Base-by-base conservation (phyloP, 352 stramenopile genomes). In the Pythium phragmitis region DNA sequence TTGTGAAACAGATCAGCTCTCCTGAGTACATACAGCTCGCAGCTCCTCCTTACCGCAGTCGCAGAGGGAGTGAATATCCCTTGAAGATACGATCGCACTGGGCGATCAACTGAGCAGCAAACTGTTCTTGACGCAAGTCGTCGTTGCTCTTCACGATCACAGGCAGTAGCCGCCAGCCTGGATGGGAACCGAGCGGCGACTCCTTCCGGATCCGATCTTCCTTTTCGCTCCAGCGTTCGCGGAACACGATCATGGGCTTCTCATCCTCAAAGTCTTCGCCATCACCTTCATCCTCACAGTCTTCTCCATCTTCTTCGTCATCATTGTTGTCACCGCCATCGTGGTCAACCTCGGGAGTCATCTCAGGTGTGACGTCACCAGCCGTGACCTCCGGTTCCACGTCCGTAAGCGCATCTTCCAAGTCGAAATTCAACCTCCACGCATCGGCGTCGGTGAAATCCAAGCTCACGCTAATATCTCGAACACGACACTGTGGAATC, bases 131-230 rank as follows among this genome's bases (percentile, higher is more conserved):
- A 3, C 97, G 85, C 53, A 99, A 74, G 58, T 99, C 97, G 70
- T 99, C 98, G 64, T 99, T 98, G 48, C 93, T 98, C 78, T 95
- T 99, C 3, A 99, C 94, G 65, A 99, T 99, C 17, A 99, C 88
- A 49, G 88, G 88, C 34, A 94, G 72, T 47, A 93, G 59, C 13
- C 82, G 73, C 78, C 86, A 92, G 19, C 80, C 80, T 37, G 72
- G 79, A 58, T 88, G 78, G 41, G 78, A 67, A 3, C 75, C 73
- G 42, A 80, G 83, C 30, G 70, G 70, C 1, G 82, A 91, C 47
- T 76, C 69, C 23, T 75, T 73, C 12, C 83, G 79, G 50, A 95
- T 79, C 0, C 87, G 84, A 14, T 78, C 76, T 59, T 87, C 77
- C 53, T 92, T 92, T n/a, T 89, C 78, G 67, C 71, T 82, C 82